Conservation (phyloP, 805 yeast species). For the Starmerella ratchasimensis region DNA sequence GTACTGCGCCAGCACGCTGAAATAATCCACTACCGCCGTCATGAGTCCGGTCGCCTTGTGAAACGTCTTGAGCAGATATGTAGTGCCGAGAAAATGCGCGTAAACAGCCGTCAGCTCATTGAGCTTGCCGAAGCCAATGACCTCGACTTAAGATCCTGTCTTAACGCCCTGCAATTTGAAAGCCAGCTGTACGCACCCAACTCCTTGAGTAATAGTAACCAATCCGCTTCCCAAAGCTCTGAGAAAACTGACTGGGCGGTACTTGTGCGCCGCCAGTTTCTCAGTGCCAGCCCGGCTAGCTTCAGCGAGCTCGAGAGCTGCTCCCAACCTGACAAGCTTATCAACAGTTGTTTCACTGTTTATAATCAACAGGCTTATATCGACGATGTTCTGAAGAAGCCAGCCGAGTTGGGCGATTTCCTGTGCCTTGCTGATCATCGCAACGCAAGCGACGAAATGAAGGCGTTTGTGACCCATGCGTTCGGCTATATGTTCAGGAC, state of each 20-base stretch:
- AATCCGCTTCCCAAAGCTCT: background rate
- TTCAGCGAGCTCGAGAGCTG: slow-evolving; percentile 37
- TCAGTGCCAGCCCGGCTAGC: slow-evolving; percentile 35
- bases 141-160: slow-evolving; percentile 74
- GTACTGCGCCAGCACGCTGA: slow-evolving; percentile 63
- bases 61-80: slow-evolving; percentile 41
- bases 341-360: slow-evolving; percentile 51
- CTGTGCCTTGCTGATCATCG: slow-evolving; percentile 48
- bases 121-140: slow-evolving; percentile 59
- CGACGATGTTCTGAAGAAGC: slow-evolving; percentile 36
- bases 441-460: slow-evolving; percentile 7
- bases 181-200: too few species aligned
- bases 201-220: background rate
- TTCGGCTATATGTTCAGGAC: slow-evolving; percentile 48
- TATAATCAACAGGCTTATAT: slow-evolving; percentile 50
- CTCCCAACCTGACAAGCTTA: slow-evolving; percentile 46
- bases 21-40: slow-evolving; percentile 48
- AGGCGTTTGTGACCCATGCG: slow-evolving; percentile 32
- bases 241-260: slow-evolving; percentile 31
- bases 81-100: slow-evolving; percentile 37
- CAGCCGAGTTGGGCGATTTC: slow-evolving; percentile 62
- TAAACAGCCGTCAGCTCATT: slow-evolving; percentile 40
- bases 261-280: slow-evolving; percentile 50
- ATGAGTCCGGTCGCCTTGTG: slow-evolving; percentile 36
- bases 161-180: slow-evolving; percentile 68